Conservation (phyloP, 83 land plant genomes). For the Picea mariana region DNA sequence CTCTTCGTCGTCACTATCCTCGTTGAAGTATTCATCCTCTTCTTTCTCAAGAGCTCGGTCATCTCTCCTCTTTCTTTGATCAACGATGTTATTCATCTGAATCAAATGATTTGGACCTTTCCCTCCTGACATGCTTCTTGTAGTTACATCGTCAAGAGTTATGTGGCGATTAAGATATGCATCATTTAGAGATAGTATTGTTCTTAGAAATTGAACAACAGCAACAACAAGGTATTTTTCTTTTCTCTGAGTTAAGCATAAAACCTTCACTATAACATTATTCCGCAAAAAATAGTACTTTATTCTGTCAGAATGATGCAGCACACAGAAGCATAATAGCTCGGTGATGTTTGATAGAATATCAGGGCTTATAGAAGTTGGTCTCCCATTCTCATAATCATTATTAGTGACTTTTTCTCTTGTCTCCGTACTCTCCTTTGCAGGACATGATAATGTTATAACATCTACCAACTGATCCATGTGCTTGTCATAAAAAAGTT, state of each 20-base stretch:
- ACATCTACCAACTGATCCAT: constrained; percentile 78
- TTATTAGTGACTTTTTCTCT: constrained; percentile 12
- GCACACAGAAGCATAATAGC: constrained; percentile 86
- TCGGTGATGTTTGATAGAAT: constrained; percentile 84
- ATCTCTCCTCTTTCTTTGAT: constrained; percentile 63
- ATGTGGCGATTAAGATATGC: constrained; percentile 56
- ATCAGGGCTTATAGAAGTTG: constrained; percentile 52
- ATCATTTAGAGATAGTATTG: constrained; percentile 77
- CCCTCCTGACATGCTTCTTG: neutral
- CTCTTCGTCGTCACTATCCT: constrained; percentile 95
- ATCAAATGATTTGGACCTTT: neutral
- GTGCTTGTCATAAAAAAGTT: constrained; percentile 84
- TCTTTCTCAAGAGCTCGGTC: constrained; percentile 89
- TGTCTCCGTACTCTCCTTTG: constrained; percentile 25
- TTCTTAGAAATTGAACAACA: constrained; percentile 83
- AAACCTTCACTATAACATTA: constrained; percentile 81
- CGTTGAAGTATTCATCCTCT: constrained; percentile 96
- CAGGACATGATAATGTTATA: constrained; percentile 59
- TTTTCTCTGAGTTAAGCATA: constrained; percentile 71
- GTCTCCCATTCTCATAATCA: constrained; percentile 19
- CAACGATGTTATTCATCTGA: constrained; percentile 17
- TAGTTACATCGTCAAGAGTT: neutral
- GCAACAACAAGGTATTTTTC: constrained; percentile 80
- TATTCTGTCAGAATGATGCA: constrained; percentile 84
- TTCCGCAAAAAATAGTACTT: constrained; percentile 83